phyloP scores from a whole-genome alignment of 1,284 basidiomycete genomes.

The Flammula alnicola region DNA sequence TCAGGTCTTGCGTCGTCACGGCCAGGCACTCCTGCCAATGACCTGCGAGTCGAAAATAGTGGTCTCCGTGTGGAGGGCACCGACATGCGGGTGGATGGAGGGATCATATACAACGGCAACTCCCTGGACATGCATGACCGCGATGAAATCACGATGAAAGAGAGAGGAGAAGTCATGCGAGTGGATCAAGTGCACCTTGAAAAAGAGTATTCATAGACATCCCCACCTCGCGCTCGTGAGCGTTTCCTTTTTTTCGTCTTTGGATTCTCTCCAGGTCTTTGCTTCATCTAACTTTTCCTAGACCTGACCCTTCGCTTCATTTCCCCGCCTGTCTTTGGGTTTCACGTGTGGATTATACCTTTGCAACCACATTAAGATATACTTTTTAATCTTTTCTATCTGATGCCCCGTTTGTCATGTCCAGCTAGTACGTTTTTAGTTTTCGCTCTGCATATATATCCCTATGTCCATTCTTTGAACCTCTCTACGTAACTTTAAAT shows the following conservation, averaged over 20 bases:
- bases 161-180: conserved; percentile 33
- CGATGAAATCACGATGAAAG: conserved; percentile 33
- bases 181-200: conserved; percentile 40
- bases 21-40: conserved; percentile 51
- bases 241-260: conserved; percentile 9
- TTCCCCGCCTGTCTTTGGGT: too few relatives aligned
- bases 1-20: conserved; percentile 54
- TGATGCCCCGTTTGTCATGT: too few relatives aligned
- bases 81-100: conserved; percentile 28
- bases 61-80: conserved; percentile 42
- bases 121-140: conserved; percentile 39
- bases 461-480: conserved; percentile 11
- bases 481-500: too few relatives aligned
- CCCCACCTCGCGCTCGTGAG: not conserved
- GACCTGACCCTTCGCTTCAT: too few relatives aligned
- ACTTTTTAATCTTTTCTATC: too few relatives aligned
- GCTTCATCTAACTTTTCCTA: not conserved
- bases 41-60: conserved; percentile 43
- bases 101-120: conserved; percentile 23
- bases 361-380: too few relatives aligned
- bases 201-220: conserved; percentile 42
- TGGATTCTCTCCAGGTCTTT: not conserved
- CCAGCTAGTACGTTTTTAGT: not conserved
- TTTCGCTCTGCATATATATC: conserved; percentile 12
- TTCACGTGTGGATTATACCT: too few relatives aligned